Conservation (phyloP, 2,329 filamentous ascomycete species). For the Pseudopithomyces chartarum region DNA sequence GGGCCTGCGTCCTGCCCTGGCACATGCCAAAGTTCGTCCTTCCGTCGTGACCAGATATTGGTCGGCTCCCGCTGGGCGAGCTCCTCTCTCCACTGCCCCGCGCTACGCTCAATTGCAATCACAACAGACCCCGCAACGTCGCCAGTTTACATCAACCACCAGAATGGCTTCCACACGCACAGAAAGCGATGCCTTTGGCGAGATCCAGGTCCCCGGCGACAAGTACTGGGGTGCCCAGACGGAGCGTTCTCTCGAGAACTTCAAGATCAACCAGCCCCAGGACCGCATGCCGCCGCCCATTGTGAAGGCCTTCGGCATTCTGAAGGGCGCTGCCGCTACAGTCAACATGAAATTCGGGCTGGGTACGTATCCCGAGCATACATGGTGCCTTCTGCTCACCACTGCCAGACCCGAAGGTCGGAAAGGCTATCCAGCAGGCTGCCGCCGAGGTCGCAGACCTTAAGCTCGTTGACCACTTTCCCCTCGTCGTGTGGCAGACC, state of each 20-base stretch:
- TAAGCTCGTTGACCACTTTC: slow-evolving; percentile 96
- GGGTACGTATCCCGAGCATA: slow-evolving; percentile 56
- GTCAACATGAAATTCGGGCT: slow-evolving; percentile 96
- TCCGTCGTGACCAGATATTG: slow-evolving; percentile 22
- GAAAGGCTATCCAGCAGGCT: slow-evolving; percentile 91
- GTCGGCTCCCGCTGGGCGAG: slow-evolving; percentile 14
- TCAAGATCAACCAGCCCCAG: slow-evolving; percentile 98
- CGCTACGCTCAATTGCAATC: slow-evolving; percentile 26
- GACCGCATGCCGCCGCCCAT: slow-evolving; percentile 97
- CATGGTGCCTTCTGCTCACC: slow-evolving; percentile 21
- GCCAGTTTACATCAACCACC: slow-evolving; percentile 38
- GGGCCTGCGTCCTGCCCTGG: slow-evolving; percentile 36
- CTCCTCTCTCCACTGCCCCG: slow-evolving; percentile 33
- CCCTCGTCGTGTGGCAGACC: slow-evolving; percentile 98
- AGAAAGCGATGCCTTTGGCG: slow-evolving; percentile 97
- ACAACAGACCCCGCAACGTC: slow-evolving; percentile 24
- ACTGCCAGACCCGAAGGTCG: slow-evolving; percentile 77
- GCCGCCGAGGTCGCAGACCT: slow-evolving; percentile 90
- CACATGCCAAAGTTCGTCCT: slow-evolving; percentile 43
- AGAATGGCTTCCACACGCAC: slow-evolving; percentile 65
- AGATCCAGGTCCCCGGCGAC: slow-evolving; percentile 87
- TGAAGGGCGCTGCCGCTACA: slow-evolving; percentile 94
- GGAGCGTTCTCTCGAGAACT: slow-evolving; percentile 94
- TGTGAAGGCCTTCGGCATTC: slow-evolving; percentile 90
- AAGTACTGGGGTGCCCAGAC: slow-evolving; percentile 99